phyloP scores from a whole-genome alignment of 202 grass and related monocot species.

The Carex arenaria region DNA sequence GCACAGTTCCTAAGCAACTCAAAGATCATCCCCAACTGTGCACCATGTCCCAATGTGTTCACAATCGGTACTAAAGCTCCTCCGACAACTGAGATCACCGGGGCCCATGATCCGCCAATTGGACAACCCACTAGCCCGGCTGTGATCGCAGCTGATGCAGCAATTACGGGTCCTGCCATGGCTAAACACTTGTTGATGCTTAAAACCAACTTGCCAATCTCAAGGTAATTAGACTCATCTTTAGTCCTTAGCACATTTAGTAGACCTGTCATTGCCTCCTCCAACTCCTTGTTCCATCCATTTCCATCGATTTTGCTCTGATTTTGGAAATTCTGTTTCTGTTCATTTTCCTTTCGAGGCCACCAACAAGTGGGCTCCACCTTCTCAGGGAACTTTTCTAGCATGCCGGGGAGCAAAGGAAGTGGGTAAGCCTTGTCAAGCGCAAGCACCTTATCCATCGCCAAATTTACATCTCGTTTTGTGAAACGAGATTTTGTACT shows the following conservation, averaged over 20 bases:
- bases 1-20: constrained; percentile 48
- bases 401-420: constrained; percentile 44
- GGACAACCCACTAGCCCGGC: constrained; percentile 29
- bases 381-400: constrained; percentile 56
- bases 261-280: constrained; percentile 53
- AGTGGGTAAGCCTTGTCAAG: constrained; percentile 79
- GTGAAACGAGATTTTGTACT: background rate
- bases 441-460: constrained; percentile 48
- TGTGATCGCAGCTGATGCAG: constrained; percentile 29
- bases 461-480: constrained; percentile 18
- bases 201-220: constrained; percentile 15
- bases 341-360: constrained; percentile 23
- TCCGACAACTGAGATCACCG: constrained; percentile 12
- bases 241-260: constrained; percentile 36
- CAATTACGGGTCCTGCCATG: constrained; percentile 25
- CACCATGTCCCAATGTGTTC: constrained; percentile 49
- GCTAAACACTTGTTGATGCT: constrained; percentile 39
- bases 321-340: background rate
- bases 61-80: constrained; percentile 37
- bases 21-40: constrained; percentile 69
- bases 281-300: constrained; percentile 54
- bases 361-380: constrained; percentile 55
- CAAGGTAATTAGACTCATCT: constrained; percentile 38
- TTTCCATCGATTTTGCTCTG: background rate
- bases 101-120: background rate